Evolutionary conservation across 1,284 basidiomycete species (phyloP).

Genomic region (Puccinia horiana): DNA sequence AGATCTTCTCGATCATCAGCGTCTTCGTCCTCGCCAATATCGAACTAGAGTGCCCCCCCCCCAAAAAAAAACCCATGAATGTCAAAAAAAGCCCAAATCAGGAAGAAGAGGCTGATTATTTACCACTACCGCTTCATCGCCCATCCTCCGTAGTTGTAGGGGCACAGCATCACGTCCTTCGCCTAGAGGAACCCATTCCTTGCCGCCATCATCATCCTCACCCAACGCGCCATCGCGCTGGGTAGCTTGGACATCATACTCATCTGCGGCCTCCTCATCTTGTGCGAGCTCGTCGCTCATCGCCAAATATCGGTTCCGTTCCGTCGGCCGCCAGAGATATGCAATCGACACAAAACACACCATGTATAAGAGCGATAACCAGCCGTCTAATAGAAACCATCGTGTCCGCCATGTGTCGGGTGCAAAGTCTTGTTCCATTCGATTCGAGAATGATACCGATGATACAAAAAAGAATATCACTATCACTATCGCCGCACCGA

Average conservation of each 20-base stretch:
- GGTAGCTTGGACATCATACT: conserved; percentile 51
- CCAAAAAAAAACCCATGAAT: background rate
- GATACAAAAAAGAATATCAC: conserved; percentile 89
- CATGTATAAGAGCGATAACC: conserved; percentile 81
- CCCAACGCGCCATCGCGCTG: conserved; percentile 58
- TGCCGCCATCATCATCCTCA: conserved; percentile 61
- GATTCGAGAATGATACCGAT: conserved; percentile 83
- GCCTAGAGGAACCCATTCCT: conserved; percentile 47
- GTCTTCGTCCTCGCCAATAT: conserved; percentile 77
- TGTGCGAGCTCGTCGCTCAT: conserved; percentile 83
- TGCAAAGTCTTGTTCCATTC: conserved; percentile 86
- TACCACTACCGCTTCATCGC: conserved; percentile 72
- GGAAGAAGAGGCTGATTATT: background rate
- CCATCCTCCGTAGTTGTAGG: conserved; percentile 53
- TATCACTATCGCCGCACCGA: conserved; percentile 79
- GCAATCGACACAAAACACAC: conserved; percentile 77
- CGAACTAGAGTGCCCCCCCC: conserved; percentile 64
- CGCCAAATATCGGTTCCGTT: conserved; percentile 83
- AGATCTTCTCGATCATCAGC: conserved; percentile 60
- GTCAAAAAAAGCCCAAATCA: background rate
- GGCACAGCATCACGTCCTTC: conserved; percentile 50
- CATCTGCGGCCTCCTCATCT: conserved; percentile 68
- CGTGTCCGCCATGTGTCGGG: conserved; percentile 88
- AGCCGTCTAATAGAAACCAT: conserved; percentile 98
- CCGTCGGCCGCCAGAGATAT: conserved; percentile 90